These are phyloP conservation scores for Pterocarpus santalinus DNA, from an alignment of 306 rosid species.

Conservation along the genomic window DNA sequence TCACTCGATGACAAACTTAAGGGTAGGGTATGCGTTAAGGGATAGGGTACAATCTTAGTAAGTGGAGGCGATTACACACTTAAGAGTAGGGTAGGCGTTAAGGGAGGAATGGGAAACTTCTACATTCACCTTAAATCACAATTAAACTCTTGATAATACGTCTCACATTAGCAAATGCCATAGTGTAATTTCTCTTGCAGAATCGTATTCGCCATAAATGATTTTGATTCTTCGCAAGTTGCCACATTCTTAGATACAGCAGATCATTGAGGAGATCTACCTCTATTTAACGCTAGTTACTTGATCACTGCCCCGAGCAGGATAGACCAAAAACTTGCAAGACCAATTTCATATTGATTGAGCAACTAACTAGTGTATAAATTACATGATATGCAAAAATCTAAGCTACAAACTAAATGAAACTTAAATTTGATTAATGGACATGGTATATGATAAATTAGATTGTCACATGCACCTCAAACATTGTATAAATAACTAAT, in stretches of 20 bases:
- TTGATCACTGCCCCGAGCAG: too few species aligned
- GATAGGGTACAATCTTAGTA: too few species aligned
- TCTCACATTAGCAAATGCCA: constrained; percentile 12
- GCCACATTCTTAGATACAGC: background rate
- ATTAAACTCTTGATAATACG: background rate
- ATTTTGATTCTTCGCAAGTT: background rate
- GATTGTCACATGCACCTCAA: too few species aligned
- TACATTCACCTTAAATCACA: background rate
- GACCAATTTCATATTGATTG: background rate
- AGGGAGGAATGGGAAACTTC: too few species aligned
- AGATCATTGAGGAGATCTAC: constrained; percentile 35
- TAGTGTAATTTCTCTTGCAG: constrained; percentile 9
- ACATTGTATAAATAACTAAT: too few species aligned
- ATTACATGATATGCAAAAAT: background rate
- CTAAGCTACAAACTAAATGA: background rate
- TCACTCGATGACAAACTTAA: background rate
- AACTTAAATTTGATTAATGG: background rate
- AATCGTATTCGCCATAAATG: constrained; percentile 16
- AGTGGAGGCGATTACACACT: too few species aligned
- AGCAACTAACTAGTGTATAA: background rate
- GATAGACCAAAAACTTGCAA: constrained; percentile 15
- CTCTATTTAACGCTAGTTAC: background rate
- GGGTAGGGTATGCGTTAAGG: background rate
- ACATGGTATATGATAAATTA: too few species aligned
- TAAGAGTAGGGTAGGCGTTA: too few species aligned